Evolutionary conservation across 2,329 filamentous ascomycete genomes (phyloP).

Genomic region (Colletotrichum gigasporum): DNA sequence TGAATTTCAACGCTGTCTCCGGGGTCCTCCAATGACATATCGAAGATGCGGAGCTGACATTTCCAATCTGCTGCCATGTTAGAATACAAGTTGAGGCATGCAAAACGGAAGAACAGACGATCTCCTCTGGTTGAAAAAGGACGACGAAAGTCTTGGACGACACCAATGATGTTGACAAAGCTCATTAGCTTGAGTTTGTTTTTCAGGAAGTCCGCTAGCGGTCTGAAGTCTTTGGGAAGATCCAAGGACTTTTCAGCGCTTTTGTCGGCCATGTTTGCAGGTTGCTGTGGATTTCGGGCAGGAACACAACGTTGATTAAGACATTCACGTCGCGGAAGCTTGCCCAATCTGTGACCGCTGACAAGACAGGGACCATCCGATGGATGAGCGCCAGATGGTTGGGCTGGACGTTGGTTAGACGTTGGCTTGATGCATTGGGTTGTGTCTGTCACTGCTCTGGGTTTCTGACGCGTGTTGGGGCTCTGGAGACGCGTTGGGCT

Average conservation of each 20-base stretch:
- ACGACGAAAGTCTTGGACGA: slow-evolving; percentile 72
- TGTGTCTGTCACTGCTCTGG: background rate
- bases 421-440: background rate
- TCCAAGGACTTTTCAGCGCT: background rate
- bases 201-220: slow-evolving; percentile 55
- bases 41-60: slow-evolving; percentile 68
- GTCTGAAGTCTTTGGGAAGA: slow-evolving; percentile 51
- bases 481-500: slow-evolving; percentile 10
- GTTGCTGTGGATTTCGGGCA: no score
- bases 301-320: no score
- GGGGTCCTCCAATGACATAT: slow-evolving; percentile 63
- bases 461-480: slow-evolving; percentile 6
- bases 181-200: slow-evolving; percentile 39
- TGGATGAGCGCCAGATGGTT: no score
- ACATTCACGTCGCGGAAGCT: no score
- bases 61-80: slow-evolving; percentile 60
- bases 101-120: slow-evolving; percentile 51
- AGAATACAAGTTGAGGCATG: background rate
- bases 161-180: slow-evolving; percentile 71
- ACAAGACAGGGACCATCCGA: no score
- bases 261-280: slow-evolving; percentile 6
- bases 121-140: slow-evolving; percentile 59
- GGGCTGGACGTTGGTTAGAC: background rate
- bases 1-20: slow-evolving; percentile 60
- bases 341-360: no score